These are phyloP conservation scores for Amniculicola lignicola DNA, from an alignment of 495 filamentous ascomycete species.

Conservation along the genomic window DNA sequence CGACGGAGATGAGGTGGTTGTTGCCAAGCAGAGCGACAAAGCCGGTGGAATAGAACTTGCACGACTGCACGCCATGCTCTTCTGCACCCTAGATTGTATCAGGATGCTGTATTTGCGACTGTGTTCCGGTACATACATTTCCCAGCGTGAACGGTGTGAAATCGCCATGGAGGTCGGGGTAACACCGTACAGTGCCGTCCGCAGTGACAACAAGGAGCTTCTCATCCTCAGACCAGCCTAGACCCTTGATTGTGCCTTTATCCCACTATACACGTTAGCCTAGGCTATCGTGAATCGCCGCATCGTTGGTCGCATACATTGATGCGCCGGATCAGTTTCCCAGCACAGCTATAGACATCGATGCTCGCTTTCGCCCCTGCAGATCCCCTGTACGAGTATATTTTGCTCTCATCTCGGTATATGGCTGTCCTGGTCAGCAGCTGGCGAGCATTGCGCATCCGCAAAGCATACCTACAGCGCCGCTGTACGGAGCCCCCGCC, in stretches of 20 bases:
- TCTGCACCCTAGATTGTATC: constrained; percentile 62
- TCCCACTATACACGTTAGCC: constrained; percentile 65
- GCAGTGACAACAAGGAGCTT: constrained; percentile 82
- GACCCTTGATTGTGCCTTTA: constrained; percentile 78
- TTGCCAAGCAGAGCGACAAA: constrained; percentile 92
- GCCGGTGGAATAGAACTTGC: constrained; percentile 85
- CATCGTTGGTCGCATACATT: constrained; percentile 51
- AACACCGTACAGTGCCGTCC: constrained; percentile 88
- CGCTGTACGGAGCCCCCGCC: constrained; percentile 88
- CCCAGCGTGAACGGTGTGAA: constrained; percentile 96
- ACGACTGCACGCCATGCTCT: constrained; percentile 78
- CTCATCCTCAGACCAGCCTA: constrained; percentile 98
- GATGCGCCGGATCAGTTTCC: constrained; percentile 72
- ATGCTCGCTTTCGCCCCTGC: constrained; percentile 77
- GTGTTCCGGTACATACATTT: constrained; percentile 53
- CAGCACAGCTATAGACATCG: constrained; percentile 90
- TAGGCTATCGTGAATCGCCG: neutral
- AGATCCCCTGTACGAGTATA: constrained; percentile 69
- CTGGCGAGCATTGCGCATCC: neutral
- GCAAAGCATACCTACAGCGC: constrained; percentile 73
- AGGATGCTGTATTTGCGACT: neutral
- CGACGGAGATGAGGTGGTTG: constrained; percentile 81
- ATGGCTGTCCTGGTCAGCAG: constrained; percentile 56
- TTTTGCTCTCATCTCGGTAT: constrained; percentile 80
- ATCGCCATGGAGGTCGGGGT: constrained; percentile 86